These are phyloP conservation scores for Trametes punicea DNA, from an alignment of 768 basidiomycete species.

Conservation along the genomic window DNA sequence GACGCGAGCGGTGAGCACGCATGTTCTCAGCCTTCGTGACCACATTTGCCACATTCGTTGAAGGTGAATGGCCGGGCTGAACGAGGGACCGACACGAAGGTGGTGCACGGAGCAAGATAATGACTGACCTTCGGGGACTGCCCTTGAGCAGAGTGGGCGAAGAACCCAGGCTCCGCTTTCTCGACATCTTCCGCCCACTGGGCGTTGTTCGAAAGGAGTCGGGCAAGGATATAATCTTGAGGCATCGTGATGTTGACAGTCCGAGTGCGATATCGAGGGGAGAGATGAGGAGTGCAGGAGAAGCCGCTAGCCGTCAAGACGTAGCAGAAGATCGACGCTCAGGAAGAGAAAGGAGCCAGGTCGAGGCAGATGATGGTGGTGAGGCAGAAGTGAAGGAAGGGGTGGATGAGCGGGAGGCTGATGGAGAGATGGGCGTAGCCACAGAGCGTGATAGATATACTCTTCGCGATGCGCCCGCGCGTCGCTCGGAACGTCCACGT, in stretches of 20 bases:
- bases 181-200: slow-evolving; percentile 68
- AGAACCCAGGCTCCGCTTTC: slow-evolving; percentile 58
- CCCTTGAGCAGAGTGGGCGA: slow-evolving; percentile 53
- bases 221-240: slow-evolving; percentile 22
- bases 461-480: not conserved
- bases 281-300: not conserved
- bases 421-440: slow-evolving; percentile 1
- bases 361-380: slow-evolving; percentile 5
- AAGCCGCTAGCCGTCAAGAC: not conserved
- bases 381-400: not conserved
- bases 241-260: slow-evolving; percentile 7
- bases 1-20: not conserved
- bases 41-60: slow-evolving; percentile 2
- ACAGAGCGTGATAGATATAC: not conserved
- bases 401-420: not conserved
- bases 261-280: not conserved
- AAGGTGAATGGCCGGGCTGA: slow-evolving; percentile 14
- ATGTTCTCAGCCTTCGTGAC: too few species aligned
- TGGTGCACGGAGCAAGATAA: not conserved
- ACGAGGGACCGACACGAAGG: slow-evolving; percentile 2
- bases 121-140: slow-evolving; percentile 61
- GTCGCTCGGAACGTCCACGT: not conserved
- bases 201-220: slow-evolving; percentile 50
- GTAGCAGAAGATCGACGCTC: not conserved
- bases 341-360: not conserved